A percentile compares a stretch with the other conserved stretches of the same genome.
Evolutionary conservation across 2,329 filamentous ascomycete genomes (phyloP).

Genomic region (Dendrostoma leiphaemia): DNA sequence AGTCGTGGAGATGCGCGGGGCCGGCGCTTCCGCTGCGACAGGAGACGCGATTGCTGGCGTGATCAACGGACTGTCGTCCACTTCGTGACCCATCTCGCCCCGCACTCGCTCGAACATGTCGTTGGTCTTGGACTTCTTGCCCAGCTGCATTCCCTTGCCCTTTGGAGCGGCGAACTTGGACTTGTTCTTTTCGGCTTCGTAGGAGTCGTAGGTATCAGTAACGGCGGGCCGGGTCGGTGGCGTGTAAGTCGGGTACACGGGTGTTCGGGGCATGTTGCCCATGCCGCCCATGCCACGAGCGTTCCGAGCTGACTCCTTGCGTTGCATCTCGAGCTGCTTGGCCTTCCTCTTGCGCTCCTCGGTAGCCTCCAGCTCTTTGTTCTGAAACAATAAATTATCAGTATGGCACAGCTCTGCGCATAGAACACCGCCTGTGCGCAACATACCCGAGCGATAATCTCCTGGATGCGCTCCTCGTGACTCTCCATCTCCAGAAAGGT

Average conservation of each 20-base stretch:
- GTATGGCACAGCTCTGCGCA: background rate
- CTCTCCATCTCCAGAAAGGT: constrained; percentile 99
- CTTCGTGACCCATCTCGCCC: constrained; percentile 84
- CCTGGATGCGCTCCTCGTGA: constrained; percentile 97
- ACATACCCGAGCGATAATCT: constrained; percentile 86
- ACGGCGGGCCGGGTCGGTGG: constrained; percentile 71
- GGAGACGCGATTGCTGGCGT: constrained; percentile 47
- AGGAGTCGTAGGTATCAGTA: constrained; percentile 84
- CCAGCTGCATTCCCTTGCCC: constrained; percentile 98
- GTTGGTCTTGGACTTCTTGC: constrained; percentile 97
- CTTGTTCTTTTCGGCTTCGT: constrained; percentile 98
- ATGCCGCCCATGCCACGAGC: constrained; percentile 48
- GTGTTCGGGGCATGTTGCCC: constrained; percentile 64
- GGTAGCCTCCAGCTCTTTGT: constrained; percentile 97
- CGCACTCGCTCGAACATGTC: constrained; percentile 97
- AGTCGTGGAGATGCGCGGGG: constrained; percentile 62
- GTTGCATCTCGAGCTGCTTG: constrained; percentile 97
- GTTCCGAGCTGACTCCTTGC: constrained; percentile 86
- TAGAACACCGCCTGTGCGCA: background rate
- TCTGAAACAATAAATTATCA: constrained; percentile 48
- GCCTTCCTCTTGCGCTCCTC: constrained; percentile 98
- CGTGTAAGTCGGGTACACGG: constrained; percentile 86
- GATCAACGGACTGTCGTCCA: constrained; percentile 74
- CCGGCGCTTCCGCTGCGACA: constrained; percentile 50
- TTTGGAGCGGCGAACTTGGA: constrained; percentile 74